These are phyloP conservation scores for Schizosaccharomyces octosporus DNA, from an alignment of 805 yeast genomes.

Conservation along the genomic window DNA sequence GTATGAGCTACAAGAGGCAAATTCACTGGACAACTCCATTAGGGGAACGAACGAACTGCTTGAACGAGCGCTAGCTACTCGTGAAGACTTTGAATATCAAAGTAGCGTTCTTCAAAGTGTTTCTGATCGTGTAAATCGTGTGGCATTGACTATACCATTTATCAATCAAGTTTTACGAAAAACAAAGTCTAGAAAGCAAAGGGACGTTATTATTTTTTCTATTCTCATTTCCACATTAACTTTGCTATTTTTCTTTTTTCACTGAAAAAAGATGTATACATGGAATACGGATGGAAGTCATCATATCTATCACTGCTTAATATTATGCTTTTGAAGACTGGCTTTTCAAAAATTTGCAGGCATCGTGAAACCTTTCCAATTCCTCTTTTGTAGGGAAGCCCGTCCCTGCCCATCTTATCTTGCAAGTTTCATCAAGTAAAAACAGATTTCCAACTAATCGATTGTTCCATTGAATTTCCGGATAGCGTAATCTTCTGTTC, in stretches of 20 bases:
- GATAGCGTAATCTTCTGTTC: not conserved
- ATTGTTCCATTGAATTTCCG: not conserved
- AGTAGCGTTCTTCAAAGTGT: not conserved
- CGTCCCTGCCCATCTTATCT: not conserved
- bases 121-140: not conserved
- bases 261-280: not conserved
- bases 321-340: not conserved
- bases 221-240: not conserved
- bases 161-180: not conserved
- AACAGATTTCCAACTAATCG: not conserved
- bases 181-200: not conserved
- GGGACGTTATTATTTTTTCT: not conserved
- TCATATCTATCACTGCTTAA: not conserved
- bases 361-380: not conserved
- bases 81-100: not conserved
- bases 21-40: not conserved
- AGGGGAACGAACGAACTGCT: not conserved
- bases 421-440: not conserved
- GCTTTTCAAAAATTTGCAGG: not conserved
- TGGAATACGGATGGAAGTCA: not conserved
- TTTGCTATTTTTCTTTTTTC: not conserved
- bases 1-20: not conserved
- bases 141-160: not conserved
- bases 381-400: not conserved
- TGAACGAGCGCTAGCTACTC: not conserved